Conservation (phyloP, 2,329 filamentous ascomycete species). For the Bimuria novae-zelandiae region DNA sequence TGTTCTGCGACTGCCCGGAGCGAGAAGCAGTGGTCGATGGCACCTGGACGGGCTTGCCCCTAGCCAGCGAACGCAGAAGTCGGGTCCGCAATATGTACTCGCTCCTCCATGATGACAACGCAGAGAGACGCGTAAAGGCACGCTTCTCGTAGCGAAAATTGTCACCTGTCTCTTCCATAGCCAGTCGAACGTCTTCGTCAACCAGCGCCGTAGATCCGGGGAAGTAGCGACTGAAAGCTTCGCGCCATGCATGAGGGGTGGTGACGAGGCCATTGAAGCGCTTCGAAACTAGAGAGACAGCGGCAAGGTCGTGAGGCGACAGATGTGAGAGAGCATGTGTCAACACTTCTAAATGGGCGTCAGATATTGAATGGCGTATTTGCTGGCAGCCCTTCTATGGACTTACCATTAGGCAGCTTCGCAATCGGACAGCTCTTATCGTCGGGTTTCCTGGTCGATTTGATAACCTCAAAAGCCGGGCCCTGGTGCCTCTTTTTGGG, state of each 20-base stretch:
- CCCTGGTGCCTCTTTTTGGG: constrained; percentile 48
- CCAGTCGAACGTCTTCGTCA: constrained; percentile 50
- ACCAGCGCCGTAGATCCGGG: constrained; percentile 69
- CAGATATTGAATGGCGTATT: constrained; percentile 11
- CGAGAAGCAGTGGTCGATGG: constrained; percentile 58
- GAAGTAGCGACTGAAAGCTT: constrained; percentile 90
- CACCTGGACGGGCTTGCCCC: constrained; percentile 74
- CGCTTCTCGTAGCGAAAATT: constrained; percentile 71
- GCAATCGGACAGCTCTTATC: constrained; percentile 56
- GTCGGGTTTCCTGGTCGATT: constrained; percentile 50
- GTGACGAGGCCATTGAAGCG: constrained; percentile 87
- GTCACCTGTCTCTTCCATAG: constrained; percentile 42
- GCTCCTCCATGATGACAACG: constrained; percentile 89
- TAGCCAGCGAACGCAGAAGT: constrained; percentile 76
- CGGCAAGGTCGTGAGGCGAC: constrained; percentile 79
- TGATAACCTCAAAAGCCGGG: constrained; percentile 58
- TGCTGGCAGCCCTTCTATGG: constrained; percentile 5
- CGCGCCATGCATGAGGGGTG: constrained; percentile 89
- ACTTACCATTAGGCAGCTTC: constrained; percentile 80
- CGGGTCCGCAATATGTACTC: constrained; percentile 91
- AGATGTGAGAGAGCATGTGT: constrained; percentile 91
- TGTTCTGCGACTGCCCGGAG: constrained; percentile 64
- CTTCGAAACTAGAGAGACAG: constrained; percentile 83
- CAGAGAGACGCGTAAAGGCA: constrained; percentile 79
- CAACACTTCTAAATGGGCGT: constrained; percentile 71